phyloP scores from a whole-genome alignment of 768 basidiomycete genomes.

The Amanita phalloides region DNA sequence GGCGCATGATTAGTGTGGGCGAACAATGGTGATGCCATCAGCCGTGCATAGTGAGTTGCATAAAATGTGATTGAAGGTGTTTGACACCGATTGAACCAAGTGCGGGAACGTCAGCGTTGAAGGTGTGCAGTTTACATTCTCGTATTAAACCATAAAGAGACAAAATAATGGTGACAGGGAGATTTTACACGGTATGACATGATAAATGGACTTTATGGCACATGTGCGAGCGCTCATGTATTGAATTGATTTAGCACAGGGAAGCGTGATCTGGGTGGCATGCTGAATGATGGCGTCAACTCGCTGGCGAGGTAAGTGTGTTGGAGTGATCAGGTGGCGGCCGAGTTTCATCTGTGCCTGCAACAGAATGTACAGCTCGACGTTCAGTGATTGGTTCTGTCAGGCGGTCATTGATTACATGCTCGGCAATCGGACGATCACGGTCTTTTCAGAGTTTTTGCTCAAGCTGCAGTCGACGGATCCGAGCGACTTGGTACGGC shows the following conservation, averaged over 20 bases:
- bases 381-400: constrained; percentile 92
- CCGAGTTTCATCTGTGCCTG: background rate
- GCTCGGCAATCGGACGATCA: constrained; percentile 76
- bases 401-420: constrained; percentile 93
- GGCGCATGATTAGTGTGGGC: constrained; percentile 66
- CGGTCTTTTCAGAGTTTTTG: constrained; percentile 92
- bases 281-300: constrained; percentile 94
- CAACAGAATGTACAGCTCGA: constrained; percentile 75
- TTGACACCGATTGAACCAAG: constrained; percentile 24
- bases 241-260: constrained; percentile 53
- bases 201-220: background rate
- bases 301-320: constrained; percentile 62
- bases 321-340: background rate
- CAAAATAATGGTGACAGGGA: constrained; percentile 32
- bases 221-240: background rate
- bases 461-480: constrained; percentile 85
- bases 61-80: background rate
- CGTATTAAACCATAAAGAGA: constrained; percentile 2
- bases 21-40: constrained; percentile 95
- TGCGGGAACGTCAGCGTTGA: constrained; percentile 92
- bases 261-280: constrained; percentile 85
- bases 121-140: constrained; percentile 34
- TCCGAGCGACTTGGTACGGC: constrained; percentile 76
- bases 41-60: constrained; percentile 65
- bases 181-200: constrained; percentile 69